Evolutionary conservation across 345 rosid genomes (phyloP).

Genomic region (Cardiospermum halicacabum): DNA sequence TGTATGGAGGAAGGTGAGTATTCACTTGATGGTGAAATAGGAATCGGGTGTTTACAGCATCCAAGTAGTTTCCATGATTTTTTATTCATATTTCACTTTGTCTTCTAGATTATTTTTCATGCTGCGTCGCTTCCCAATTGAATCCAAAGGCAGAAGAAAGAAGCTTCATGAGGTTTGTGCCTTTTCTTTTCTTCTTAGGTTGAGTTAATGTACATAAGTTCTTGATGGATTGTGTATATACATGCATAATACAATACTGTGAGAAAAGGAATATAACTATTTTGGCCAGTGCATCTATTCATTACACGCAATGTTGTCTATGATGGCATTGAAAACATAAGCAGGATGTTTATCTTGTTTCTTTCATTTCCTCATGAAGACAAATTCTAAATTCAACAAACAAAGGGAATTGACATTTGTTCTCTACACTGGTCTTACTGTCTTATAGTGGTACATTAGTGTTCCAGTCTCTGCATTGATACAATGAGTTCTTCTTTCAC

Average conservation of each 20-base stretch:
- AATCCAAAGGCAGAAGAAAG: conserved; percentile 98
- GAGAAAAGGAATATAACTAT: neutral
- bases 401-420: neutral
- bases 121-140: conserved; percentile 95
- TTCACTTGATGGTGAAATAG: conserved; percentile 6
- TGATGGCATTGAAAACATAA: neutral
- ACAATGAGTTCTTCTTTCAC: conserved; percentile 21
- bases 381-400: neutral
- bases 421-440: neutral
- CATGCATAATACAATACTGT: neutral
- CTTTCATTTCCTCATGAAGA: neutral
- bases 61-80: conserved; percentile 7
- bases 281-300: neutral
- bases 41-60: conserved; percentile 11
- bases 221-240: neutral
- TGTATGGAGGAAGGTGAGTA: conserved; percentile 94
- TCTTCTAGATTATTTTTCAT: conserved; percentile 70
- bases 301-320: neutral
- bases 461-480: neutral
- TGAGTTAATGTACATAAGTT: neutral
- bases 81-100: conserved; percentile 3
- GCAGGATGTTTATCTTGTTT: neutral
- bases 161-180: conserved; percentile 86
- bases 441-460: neutral
- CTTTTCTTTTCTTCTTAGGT: conserved; percentile 1